Evolutionary conservation across 768 basidiomycete species (phyloP).

Genomic region (Amanita inopinata): DNA sequence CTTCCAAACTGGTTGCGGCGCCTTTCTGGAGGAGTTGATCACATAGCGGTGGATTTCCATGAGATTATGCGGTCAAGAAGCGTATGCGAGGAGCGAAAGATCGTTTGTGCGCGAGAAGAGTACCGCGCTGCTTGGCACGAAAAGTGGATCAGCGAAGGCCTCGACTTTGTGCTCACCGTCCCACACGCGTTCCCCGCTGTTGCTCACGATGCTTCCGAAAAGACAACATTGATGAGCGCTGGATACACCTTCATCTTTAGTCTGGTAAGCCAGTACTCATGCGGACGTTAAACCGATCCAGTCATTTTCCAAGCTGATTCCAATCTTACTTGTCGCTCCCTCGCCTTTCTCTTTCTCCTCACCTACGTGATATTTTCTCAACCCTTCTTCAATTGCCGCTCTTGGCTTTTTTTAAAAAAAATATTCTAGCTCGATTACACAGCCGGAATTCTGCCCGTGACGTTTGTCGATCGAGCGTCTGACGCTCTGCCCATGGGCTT

Average conservation of each 20-base stretch:
- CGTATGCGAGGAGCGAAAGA: constrained; percentile 37
- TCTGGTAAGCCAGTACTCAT: constrained; percentile 32
- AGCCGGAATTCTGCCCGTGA: constrained; percentile 53
- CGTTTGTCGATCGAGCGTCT: constrained; percentile 31
- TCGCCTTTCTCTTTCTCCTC: not conserved
- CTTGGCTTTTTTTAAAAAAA: too few relatives aligned
- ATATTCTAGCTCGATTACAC: constrained; percentile 38
- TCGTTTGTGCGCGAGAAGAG: constrained; percentile 35
- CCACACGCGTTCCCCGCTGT: constrained; percentile 55
- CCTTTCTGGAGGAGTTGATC: constrained; percentile 27
- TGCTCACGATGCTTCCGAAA: constrained; percentile 38
- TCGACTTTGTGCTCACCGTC: constrained; percentile 57
- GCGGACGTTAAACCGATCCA: too few relatives aligned
- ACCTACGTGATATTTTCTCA: not conserved
- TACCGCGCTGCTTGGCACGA: constrained; percentile 37
- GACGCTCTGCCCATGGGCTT: constrained; percentile 28
- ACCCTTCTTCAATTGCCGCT: not conserved
- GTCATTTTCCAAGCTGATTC: too few relatives aligned
- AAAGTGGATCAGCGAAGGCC: constrained; percentile 34
- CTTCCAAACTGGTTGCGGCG: constrained; percentile 31
- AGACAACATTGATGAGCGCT: constrained; percentile 47
- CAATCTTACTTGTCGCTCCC: constrained; percentile 4
- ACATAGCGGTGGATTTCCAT: constrained; percentile 26
- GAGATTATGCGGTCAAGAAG: constrained; percentile 37
- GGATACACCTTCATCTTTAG: constrained; percentile 64